These are phyloP conservation scores for Luvunga scandens DNA, from an alignment of 345 rosid genomes.

Conservation along the genomic window DNA sequence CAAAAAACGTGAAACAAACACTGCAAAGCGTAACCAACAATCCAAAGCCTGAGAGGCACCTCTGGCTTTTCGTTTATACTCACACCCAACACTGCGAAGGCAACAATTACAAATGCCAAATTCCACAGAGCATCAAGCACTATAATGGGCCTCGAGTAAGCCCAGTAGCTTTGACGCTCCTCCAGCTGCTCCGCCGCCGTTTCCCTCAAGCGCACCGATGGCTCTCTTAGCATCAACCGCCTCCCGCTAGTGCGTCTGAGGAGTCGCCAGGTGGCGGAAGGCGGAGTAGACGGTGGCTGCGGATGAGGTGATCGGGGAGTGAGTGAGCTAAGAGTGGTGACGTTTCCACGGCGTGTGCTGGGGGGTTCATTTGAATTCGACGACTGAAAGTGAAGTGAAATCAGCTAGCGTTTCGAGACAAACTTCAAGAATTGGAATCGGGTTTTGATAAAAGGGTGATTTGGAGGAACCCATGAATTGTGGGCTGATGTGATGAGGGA, in stretches of 20 bases:
- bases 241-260: slow-evolving; percentile 79
- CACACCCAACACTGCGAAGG: slow-evolving; percentile 43
- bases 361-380: slow-evolving; percentile 29
- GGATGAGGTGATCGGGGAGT: slow-evolving; percentile 44
- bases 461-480: too few species aligned
- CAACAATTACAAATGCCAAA: slow-evolving; percentile 47
- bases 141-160: slow-evolving; percentile 69
- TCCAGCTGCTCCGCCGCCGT: slow-evolving; percentile 92
- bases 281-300: slow-evolving; percentile 55
- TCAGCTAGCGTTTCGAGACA: slow-evolving; percentile 4
- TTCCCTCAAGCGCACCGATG: slow-evolving; percentile 78
- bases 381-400: background rate
- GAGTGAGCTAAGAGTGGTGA: slow-evolving; percentile 48
- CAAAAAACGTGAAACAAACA: slow-evolving; percentile 66
- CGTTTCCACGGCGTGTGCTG: slow-evolving; percentile 34
- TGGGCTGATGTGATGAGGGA: slow-evolving; percentile 18
- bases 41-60: slow-evolving; percentile 77
- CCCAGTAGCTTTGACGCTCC: slow-evolving; percentile 75
- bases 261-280: slow-evolving; percentile 59
- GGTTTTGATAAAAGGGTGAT: background rate
- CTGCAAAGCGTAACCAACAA: slow-evolving; percentile 60
- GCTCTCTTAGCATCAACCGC: slow-evolving; percentile 74
- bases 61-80: slow-evolving; percentile 52
- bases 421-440: background rate
- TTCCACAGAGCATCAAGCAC: slow-evolving; percentile 75